Base-by-base conservation (phyloP, 1,139 yeast species). In the Scheffersomyces quercinus region DNA sequence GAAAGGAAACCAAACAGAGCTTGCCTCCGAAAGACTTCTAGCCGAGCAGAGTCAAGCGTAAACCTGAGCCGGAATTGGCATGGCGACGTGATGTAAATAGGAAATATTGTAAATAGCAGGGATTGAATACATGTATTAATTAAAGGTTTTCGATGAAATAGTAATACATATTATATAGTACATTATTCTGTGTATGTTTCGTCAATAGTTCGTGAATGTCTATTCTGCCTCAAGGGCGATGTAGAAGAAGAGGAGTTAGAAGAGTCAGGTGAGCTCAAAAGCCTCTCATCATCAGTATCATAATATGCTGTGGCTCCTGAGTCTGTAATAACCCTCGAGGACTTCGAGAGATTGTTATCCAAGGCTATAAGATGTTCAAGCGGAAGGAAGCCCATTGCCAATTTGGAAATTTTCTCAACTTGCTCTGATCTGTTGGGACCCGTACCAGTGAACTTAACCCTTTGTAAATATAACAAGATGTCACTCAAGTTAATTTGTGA, bases 361-460 rank as follows among this genome's bases (percentile, higher is more conserved):
- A 73, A 55, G 0, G 65, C 55, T 37, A 71, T 56, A 30, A 73
- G 52, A 30, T 58, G 46, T 44, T 73, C 79, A 30, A 72, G 59
- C 0, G 79, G 79, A 28, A 73, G 52, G 35, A 64, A 61, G 10
- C 57, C 58, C 36, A 64, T 66, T 0, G 77, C 78, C 13, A 73
- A 52, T n/a, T 49, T 52, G 0, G 72, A 60, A 13, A 68, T 62
- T 28, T 48, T 55, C 26, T 60, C 59, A 2, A 62, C 50, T 31
- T 60, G 63, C 20, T 46, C 37, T 13, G 47, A 55, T 31, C 54
- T 43, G 8, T 51, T 44, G 2, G 54, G 55, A n/a, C 51, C 54
- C 1, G 46, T 39, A 1, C 59, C 54, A 2, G 58, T 54, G 43
- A 65, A 59, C 29, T 62, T 65, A n/a, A 69, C 59, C 38, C 76